Conservation (phyloP, 768 basidiomycete genomes). For the Sporobolomyces roseus region DNA sequence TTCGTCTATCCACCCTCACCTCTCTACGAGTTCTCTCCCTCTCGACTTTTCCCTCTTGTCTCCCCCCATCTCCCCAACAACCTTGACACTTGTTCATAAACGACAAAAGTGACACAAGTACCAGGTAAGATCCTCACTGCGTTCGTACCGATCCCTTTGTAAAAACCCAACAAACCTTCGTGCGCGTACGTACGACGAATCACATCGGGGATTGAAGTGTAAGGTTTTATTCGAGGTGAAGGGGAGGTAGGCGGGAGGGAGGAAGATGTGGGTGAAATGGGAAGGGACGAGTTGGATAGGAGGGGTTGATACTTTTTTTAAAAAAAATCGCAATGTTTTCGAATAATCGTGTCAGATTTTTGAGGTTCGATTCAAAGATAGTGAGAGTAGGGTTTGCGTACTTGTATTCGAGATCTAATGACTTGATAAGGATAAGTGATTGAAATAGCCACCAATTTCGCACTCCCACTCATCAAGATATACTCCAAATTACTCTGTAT, state of each 20-base stretch:
- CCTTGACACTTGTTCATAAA: slow-evolving; percentile 59
- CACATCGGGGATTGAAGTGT: slow-evolving; percentile 77
- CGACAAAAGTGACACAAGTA: slow-evolving; percentile 95
- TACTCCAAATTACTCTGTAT: slow-evolving; percentile 84
- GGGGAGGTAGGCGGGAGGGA: not conserved
- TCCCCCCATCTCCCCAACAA: slow-evolving; percentile 21
- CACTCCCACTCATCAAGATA: slow-evolving; percentile 83
- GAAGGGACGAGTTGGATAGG: not conserved
- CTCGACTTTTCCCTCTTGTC: not conserved
- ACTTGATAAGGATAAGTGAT: slow-evolving; percentile 97
- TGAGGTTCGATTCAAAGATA: too few relatives aligned
- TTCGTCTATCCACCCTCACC: too few relatives aligned
- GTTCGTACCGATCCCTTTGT: slow-evolving; percentile 90
- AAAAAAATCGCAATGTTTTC: too few relatives aligned
- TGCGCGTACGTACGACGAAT: slow-evolving; percentile 73
- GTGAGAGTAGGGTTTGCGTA: slow-evolving; percentile 48
- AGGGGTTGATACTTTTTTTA: too few relatives aligned
- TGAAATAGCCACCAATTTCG: slow-evolving; percentile 77
- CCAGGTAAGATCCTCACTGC: slow-evolving; percentile 91
- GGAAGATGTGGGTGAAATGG: not conserved
- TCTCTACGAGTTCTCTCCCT: too few relatives aligned
- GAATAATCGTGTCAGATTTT: too few relatives aligned
- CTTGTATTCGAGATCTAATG: slow-evolving; percentile 86
- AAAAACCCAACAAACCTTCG: slow-evolving; percentile 82
- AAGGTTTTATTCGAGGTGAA: slow-evolving; percentile 50